A percentile compares a stretch with the other conserved stretches of the same genome.
Conservation (phyloP, 1,284 basidiomycete genomes). For the Leucoagaricus sp. region DNA sequence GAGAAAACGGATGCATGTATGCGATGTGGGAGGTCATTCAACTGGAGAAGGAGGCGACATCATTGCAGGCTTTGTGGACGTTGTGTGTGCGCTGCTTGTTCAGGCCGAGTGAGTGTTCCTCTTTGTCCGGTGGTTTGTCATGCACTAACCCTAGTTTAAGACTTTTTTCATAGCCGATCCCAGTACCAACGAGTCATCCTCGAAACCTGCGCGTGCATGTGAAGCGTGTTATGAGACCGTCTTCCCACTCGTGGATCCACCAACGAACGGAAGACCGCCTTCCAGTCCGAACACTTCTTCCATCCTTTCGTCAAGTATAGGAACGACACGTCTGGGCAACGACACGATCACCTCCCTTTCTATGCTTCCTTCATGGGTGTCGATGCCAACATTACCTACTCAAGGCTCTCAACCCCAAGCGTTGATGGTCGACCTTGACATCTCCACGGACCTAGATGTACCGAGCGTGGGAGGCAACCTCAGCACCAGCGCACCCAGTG, state of each 20-base stretch:
- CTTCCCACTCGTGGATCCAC: constrained; percentile 65
- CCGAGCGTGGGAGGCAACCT: background rate
- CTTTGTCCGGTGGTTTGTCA: background rate
- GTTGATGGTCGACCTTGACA: constrained; percentile 39
- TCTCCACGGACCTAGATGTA: constrained; percentile 13
- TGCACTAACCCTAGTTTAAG: constrained; percentile 36
- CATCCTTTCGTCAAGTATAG: constrained; percentile 8
- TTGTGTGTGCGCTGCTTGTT: constrained; percentile 85
- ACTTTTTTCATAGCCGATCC: constrained; percentile 77
- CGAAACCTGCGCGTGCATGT: constrained; percentile 78
- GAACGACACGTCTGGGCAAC: constrained; percentile 14
- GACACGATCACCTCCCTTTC: constrained; percentile 47
- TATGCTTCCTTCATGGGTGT: constrained; percentile 56
- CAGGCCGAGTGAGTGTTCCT: constrained; percentile 59
- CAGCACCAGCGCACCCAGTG: constrained; percentile 17
- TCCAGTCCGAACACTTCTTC: constrained; percentile 1
- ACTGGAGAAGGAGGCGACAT: constrained; percentile 82
- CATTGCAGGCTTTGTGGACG: constrained; percentile 90
- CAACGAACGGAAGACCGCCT: constrained; percentile 21
- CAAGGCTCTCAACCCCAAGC: constrained; percentile 32
- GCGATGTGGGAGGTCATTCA: constrained; percentile 79
- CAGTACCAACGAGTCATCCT: constrained; percentile 39
- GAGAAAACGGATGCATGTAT: constrained; percentile 79
- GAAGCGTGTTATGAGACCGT: constrained; percentile 85
- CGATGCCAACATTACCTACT: constrained; percentile 43